These are phyloP conservation scores for Neurospora sp. DNA, from an alignment of 495 filamentous ascomycete species.

Conservation along the genomic window DNA sequence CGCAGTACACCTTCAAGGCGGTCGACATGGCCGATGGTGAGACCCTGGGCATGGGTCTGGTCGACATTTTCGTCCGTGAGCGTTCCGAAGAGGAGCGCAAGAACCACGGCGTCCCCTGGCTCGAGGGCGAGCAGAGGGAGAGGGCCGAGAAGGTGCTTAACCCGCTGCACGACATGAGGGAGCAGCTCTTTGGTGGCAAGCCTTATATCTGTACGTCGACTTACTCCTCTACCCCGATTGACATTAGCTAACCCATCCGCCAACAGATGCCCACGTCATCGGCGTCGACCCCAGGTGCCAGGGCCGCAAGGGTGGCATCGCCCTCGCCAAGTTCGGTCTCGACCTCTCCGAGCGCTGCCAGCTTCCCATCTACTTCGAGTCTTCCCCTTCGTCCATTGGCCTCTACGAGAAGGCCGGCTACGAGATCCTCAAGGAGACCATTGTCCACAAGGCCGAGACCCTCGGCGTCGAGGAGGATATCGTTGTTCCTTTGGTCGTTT, in stretches of 20 bases:
- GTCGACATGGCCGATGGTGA: constrained; percentile 25
- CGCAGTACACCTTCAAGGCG: constrained; percentile 28
- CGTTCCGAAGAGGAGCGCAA: constrained; percentile 18
- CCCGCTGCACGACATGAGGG: constrained; percentile 19
- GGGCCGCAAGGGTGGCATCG: constrained; percentile 29
- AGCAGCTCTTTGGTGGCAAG: constrained; percentile 18
- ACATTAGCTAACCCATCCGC: no score
- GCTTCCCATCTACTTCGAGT: constrained; percentile 29
- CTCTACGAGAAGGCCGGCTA: constrained; percentile 23
- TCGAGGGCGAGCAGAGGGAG: constrained; percentile 16
- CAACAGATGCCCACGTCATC: constrained; percentile 24
- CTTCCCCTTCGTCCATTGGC: constrained; percentile 16
- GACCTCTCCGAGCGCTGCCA: constrained; percentile 26
- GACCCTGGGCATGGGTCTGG: constrained; percentile 24
- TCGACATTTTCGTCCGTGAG: constrained; percentile 14
- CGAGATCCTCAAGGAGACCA: constrained; percentile 17
- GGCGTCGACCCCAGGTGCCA: constrained; percentile 25
- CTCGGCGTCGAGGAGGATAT: constrained; percentile 17
- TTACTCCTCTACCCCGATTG: no score
- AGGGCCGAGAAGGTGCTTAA: constrained; percentile 21
- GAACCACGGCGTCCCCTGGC: constrained; percentile 23
- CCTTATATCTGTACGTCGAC: no score
- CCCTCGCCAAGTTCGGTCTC: constrained; percentile 34
- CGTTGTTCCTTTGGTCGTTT: constrained; percentile 19
- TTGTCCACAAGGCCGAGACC: constrained; percentile 23